These are phyloP conservation scores for Hericium erinaceus DNA, from an alignment of 768 basidiomycete genomes.

Conservation along the genomic window DNA sequence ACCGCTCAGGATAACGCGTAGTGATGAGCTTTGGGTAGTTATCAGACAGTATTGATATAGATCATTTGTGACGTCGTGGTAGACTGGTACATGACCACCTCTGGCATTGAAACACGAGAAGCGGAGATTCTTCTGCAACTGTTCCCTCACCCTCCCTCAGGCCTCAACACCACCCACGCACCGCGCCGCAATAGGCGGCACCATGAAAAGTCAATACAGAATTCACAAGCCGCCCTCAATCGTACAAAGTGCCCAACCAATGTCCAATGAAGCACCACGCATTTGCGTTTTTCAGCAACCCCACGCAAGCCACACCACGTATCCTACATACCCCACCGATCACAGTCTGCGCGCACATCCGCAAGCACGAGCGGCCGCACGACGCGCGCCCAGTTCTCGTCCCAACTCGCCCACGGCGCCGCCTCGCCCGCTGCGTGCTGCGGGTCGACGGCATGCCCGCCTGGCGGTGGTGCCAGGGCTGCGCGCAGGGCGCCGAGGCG, in stretches of 20 bases:
- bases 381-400: conserved; percentile 16
- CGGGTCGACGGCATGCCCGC: not conserved
- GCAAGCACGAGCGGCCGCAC: conserved; percentile 13
- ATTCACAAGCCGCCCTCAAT: not conserved
- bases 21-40: too few species aligned
- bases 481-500: conserved; percentile 6
- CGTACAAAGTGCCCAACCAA: too few species aligned
- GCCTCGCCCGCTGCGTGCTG: not conserved
- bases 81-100: too few species aligned
- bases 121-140: not conserved
- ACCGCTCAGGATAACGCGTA: too few species aligned
- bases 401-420: conserved; percentile 12
- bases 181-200: not conserved
- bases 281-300: too few species aligned
- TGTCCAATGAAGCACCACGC: too few species aligned
- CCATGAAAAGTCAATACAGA: not conserved
- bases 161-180: not conserved
- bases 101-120: too few species aligned
- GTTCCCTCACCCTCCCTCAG: not conserved
- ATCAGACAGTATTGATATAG: too few species aligned
- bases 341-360: conserved; percentile 5
- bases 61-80: too few species aligned
- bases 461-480: not conserved
- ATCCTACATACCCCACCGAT: not conserved
- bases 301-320: too few species aligned